Evolutionary conservation across 208 protist genomes (phyloP).

Genomic region (Leishmania martiniquensis): DNA sequence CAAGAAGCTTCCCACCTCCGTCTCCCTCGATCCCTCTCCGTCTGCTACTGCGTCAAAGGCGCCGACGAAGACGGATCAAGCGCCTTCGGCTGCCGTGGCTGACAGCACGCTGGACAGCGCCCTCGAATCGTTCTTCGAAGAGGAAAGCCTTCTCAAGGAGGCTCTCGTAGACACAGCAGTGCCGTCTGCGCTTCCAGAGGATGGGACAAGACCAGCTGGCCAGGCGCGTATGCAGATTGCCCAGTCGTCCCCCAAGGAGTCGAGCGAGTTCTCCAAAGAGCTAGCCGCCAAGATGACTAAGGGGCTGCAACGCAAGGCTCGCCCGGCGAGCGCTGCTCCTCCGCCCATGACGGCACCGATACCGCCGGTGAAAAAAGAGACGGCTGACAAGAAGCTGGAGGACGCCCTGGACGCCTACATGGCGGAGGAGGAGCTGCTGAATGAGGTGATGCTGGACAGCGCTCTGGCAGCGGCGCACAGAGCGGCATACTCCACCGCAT

Average conservation of each 20-base stretch:
- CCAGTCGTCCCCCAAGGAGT: background rate
- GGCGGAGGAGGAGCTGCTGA: constrained; percentile 35
- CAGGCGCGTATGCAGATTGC: background rate
- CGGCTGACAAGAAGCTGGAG: constrained; percentile 22
- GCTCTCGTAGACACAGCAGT: constrained; percentile 34
- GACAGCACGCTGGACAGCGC: constrained; percentile 26
- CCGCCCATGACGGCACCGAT: background rate
- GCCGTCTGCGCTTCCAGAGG: background rate
- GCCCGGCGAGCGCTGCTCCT: background rate
- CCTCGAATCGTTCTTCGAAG: constrained; percentile 49
- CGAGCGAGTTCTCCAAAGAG: constrained; percentile 17
- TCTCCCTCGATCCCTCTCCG: background rate
- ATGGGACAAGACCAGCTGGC: background rate
- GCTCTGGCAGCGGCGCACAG: constrained; percentile 20
- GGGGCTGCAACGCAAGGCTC: constrained; percentile 7
- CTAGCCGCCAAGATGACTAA: constrained; percentile 22
- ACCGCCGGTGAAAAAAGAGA: background rate
- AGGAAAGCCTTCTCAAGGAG: constrained; percentile 36
- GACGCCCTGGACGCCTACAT: constrained; percentile 38
- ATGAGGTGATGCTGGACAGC: constrained; percentile 45
- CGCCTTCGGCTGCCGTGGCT: background rate
- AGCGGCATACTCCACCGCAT: background rate
- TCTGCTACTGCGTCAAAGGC: background rate
- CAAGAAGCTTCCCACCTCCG: background rate
- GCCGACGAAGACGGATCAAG: background rate